These are phyloP conservation scores for Hypoxylon lenormandii DNA, from an alignment of 495 filamentous ascomycete genomes.

Conservation along the genomic window DNA sequence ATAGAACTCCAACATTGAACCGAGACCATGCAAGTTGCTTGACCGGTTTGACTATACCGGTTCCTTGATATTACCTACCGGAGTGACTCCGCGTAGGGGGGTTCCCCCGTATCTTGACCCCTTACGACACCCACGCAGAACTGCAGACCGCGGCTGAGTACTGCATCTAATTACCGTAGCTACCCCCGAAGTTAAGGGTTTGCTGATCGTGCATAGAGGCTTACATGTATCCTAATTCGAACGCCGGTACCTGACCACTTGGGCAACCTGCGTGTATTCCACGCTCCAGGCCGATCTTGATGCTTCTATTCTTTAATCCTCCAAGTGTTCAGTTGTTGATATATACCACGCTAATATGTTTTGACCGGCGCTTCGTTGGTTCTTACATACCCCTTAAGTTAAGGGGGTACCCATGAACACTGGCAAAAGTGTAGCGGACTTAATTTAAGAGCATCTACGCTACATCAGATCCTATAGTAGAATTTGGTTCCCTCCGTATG, in stretches of 20 bases:
- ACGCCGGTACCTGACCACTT: neutral
- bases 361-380: neutral
- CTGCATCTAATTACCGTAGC: neutral
- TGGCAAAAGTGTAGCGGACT: neutral
- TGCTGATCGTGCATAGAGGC: neutral
- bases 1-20: neutral
- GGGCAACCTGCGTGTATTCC: neutral
- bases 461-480: too few relatives aligned
- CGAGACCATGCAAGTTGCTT: neutral
- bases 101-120: neutral
- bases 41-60: neutral
- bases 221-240: neutral
- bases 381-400: too few relatives aligned
- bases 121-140: neutral
- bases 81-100: neutral
- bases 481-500: too few relatives aligned
- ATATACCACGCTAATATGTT: neutral
- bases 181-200: neutral
- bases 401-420: neutral
- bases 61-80: neutral
- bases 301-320: neutral
- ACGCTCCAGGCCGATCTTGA: neutral
- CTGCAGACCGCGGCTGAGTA: neutral
- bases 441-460: neutral
- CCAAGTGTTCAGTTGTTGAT: neutral